phyloP scores from a whole-genome alignment of 2,329 filamentous ascomycete species.

The Aspergillus sp. region DNA sequence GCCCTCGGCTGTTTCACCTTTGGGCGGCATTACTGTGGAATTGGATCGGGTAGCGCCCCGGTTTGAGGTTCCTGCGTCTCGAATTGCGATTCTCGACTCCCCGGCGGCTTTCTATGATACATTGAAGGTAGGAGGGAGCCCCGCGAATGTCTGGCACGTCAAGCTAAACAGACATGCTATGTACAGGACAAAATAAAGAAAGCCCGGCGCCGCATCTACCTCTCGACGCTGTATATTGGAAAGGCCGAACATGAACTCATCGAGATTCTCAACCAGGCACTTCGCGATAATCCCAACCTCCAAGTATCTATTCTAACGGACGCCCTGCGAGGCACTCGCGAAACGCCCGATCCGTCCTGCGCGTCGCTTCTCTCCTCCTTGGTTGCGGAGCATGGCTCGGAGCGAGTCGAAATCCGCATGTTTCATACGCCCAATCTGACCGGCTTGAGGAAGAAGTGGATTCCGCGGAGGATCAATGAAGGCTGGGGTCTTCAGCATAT shows the following conservation, averaged over 20 bases:
- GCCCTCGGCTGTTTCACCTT: constrained; percentile 31
- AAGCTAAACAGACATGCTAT: constrained; percentile 1
- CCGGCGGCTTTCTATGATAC: constrained; percentile 87
- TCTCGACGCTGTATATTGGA: constrained; percentile 95
- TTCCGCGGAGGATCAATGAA: constrained; percentile 89
- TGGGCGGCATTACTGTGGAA: constrained; percentile 58
- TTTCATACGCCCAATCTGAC: constrained; percentile 96
- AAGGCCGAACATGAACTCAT: constrained; percentile 88
- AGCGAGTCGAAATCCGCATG: constrained; percentile 87
- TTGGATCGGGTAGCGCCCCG: constrained; percentile 84
- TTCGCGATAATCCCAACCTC: constrained; percentile 64
- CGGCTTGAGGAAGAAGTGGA: constrained; percentile 69
- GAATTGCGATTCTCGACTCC: constrained; percentile 68
- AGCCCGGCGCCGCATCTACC: constrained; percentile 71
- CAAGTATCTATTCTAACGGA: constrained; percentile 86
- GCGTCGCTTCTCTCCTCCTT: constrained; percentile 79
- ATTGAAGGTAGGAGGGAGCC: constrained; percentile 56
- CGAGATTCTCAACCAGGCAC: constrained; percentile 62
- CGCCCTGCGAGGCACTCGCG: constrained; percentile 79
- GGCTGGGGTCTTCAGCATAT: constrained; percentile 98
- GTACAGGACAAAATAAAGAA: constrained; percentile 65
- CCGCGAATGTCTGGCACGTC: constrained; percentile 1
- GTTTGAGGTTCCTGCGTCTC: constrained; percentile 72
- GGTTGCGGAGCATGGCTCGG: constrained; percentile 71
- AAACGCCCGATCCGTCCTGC: constrained; percentile 75